A percentile compares a stretch with the other conserved stretches of the same genome.
phyloP scores from a whole-genome alignment of 2,329 filamentous ascomycete species.

The Polychaeton citri region DNA sequence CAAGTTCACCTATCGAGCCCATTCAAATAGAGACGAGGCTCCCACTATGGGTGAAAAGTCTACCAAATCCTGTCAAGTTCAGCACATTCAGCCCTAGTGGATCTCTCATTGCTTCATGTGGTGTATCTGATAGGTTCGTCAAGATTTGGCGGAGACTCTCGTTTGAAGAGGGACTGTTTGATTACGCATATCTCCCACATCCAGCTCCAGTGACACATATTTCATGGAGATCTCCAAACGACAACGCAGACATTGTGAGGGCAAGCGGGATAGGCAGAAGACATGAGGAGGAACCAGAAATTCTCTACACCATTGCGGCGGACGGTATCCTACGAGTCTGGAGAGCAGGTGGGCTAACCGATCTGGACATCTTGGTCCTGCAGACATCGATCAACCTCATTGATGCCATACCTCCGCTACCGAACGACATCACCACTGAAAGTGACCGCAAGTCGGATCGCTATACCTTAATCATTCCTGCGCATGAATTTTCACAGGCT shows the following conservation, averaged over 20 bases:
- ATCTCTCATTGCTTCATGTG: conserved; percentile 69
- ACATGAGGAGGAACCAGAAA: conserved; percentile 47
- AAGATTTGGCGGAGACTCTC: conserved; percentile 87
- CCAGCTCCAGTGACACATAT: conserved; percentile 65
- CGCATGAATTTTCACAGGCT: conserved; percentile 63
- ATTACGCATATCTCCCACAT: conserved; percentile 82
- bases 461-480: conserved; percentile 73
- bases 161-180: conserved; percentile 79
- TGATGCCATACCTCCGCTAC: conserved; percentile 43
- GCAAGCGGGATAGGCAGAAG: conserved; percentile 13
- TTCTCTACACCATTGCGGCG: conserved; percentile 76
- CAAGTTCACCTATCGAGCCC: conserved; percentile 11
- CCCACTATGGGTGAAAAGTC: conserved; percentile 56
- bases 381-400: conserved; percentile 71
- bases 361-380: conserved; percentile 58
- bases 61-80: conserved; percentile 61
- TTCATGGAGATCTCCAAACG: conserved; percentile 62
- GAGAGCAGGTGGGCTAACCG: conserved; percentile 61
- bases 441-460: conserved; percentile 30
- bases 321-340: conserved; percentile 75
- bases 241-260: conserved; percentile 51
- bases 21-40: conserved; percentile 30
- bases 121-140: conserved; percentile 64
- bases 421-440: conserved; percentile 25
- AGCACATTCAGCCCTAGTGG: conserved; percentile 78